A percentile compares a stretch with the other conserved stretches of the same genome.
These are phyloP conservation scores for Botrytis cinerea DNA, from an alignment of 2,329 filamentous ascomycete species.

Conservation along the genomic window DNA sequence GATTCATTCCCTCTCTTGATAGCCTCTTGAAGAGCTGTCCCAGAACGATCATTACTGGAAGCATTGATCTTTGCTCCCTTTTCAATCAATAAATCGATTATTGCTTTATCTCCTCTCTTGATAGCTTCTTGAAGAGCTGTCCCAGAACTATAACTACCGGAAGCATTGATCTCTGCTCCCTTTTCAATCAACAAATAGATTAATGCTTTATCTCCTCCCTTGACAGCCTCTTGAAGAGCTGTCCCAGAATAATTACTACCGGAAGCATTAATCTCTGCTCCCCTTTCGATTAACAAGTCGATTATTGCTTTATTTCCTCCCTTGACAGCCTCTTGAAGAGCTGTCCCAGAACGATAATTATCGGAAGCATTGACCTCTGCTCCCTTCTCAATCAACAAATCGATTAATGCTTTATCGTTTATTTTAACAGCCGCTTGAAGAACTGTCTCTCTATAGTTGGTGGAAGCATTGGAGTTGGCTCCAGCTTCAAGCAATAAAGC, in stretches of 20 bases:
- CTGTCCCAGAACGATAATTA: too few species aligned
- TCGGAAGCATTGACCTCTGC: too few species aligned
- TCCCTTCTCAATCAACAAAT: too few species aligned
- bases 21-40: constrained; percentile 40
- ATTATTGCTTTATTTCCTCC: too few species aligned
- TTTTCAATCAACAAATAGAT: constrained; percentile 41
- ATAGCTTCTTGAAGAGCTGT: constrained; percentile 38
- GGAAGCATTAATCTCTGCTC: too few species aligned
- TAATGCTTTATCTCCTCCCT: constrained; percentile 27
- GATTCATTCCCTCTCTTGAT: too few species aligned
- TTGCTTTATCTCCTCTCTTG: not conserved
- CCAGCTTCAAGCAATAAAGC: constrained; percentile 36
- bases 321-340: constrained; percentile 30
- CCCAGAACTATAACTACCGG: constrained; percentile 31
- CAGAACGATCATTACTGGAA: constrained; percentile 28
- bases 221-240: constrained; percentile 10
- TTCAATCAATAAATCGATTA: constrained; percentile 41
- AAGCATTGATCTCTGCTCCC: constrained; percentile 45
- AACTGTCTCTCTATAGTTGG: not conserved
- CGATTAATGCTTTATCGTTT: too few species aligned
- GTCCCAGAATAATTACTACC: too few species aligned
- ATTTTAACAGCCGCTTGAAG: too few species aligned
- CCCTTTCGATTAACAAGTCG: too few species aligned
- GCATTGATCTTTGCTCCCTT: constrained; percentile 45
- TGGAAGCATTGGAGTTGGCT: constrained; percentile 25